Evolutionary conservation across 73 alveolate species (phyloP).

Genomic region (Tetrahymena thermophila): DNA sequence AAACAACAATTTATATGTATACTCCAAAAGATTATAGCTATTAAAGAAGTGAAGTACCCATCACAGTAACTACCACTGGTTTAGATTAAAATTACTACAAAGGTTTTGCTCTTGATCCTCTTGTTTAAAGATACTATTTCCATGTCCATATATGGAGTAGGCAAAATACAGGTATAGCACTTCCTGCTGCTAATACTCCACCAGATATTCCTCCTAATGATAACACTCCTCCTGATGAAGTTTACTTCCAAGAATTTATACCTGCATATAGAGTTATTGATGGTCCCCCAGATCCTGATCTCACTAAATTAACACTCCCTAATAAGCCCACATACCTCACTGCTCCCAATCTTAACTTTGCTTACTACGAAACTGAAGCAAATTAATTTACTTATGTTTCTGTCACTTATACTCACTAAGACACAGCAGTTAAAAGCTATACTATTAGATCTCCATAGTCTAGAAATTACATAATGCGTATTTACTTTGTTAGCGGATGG

Average conservation of each 20-base stretch:
- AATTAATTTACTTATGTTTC: background rate
- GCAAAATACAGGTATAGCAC: background rate
- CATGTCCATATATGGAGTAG: background rate
- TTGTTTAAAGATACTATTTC: background rate
- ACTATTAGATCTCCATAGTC: background rate
- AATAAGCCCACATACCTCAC: background rate
- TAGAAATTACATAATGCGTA: background rate
- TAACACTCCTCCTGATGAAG: background rate
- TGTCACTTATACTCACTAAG: background rate
- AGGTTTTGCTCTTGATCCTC: background rate
- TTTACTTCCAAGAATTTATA: background rate
- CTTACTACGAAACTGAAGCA: background rate
- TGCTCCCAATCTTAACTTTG: background rate
- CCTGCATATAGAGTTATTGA: background rate
- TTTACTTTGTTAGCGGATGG: background rate
- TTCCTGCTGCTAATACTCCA: background rate
- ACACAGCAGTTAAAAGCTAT: background rate
- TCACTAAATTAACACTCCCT: background rate
- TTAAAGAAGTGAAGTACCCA: background rate
- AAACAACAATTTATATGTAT: background rate
- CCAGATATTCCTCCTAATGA: background rate
- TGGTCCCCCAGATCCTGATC: background rate
- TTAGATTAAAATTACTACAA: background rate
- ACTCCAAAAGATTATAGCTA: background rate
- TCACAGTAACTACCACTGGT: background rate